Percentiles rank a stretch among this genome's conserved stretches.
Evolutionary conservation across 306 rosid species (phyloP).

Genomic region (Acacia crassicarpa): DNA sequence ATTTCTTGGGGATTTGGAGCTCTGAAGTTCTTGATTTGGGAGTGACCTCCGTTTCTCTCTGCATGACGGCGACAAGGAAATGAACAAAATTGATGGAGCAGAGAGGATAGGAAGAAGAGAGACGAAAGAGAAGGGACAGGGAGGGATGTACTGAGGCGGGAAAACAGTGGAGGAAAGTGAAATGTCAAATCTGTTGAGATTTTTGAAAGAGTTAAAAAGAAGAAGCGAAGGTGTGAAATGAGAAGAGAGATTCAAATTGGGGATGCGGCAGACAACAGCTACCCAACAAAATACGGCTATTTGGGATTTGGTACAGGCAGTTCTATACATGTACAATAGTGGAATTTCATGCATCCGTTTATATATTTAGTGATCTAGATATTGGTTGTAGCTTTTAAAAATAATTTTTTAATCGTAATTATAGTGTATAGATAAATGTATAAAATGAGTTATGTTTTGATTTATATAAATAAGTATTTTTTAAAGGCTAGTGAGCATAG

Average conservation of each 20-base stretch:
- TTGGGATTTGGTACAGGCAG: slow-evolving; percentile 52
- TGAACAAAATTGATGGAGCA: slow-evolving; percentile 16
- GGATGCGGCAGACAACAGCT: slow-evolving; percentile 91
- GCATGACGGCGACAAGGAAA: neutral
- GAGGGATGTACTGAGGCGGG: slow-evolving; percentile 5
- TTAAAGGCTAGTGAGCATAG: too few species aligned
- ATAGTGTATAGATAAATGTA: too few species aligned
- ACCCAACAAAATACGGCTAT: slow-evolving; percentile 64
- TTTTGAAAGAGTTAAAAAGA: slow-evolving; percentile 14
- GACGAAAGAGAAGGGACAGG: neutral
- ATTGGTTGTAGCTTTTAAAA: too few species aligned
- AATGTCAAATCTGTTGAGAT: neutral
- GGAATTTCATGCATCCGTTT: slow-evolving; percentile 24
- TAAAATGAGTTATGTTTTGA: too few species aligned
- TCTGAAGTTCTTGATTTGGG: slow-evolving; percentile 48
- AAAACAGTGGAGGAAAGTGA: slow-evolving; percentile 3
- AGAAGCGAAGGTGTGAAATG: neutral
- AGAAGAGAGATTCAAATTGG: slow-evolving; percentile 44
- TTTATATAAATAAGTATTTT: too few species aligned
- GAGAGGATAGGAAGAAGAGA: neutral
- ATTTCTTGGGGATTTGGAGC: slow-evolving; percentile 65
- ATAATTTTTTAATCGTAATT: too few species aligned
- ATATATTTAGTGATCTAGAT: neutral
- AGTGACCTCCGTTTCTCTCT: slow-evolving; percentile 57
- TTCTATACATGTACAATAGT: slow-evolving; percentile 17